Base-by-base conservation (phyloP, 129 eudicot species). In the Apium graveolens region DNA sequence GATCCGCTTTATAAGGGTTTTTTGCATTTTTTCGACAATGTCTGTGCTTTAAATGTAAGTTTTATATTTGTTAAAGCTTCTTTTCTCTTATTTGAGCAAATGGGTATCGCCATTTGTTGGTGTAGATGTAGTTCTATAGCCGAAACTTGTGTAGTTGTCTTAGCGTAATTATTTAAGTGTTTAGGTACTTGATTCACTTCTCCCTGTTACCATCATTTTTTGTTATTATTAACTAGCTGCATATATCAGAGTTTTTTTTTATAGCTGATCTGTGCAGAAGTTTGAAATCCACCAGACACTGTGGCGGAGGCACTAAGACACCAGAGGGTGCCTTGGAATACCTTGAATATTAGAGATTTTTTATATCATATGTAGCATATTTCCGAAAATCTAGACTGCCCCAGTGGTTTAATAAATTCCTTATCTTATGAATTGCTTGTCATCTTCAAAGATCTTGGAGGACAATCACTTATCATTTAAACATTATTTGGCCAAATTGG, bases 41-140 rank as follows among this genome's bases (percentile, higher is more conserved):
- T 17, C 21, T 74, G 41, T 46, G 29, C 39, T 75, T 27, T 49
- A 29, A 35, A 32, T 75, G 37, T 75, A 42, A 77, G 80, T 37
- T 42, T 45, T 44, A 6, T 60, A n/a, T 26, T 11, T 60, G 32
- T 10, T 26, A 10, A 60, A n/a, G 32, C 68, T 10, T 60, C 27
- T 37, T 18, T 75, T 80, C 63, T 72, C 14, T 29, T 18, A 74
- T 41, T 80, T 81, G 49, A 48, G 83, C 45, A 84, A 70, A 84
- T 81, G 85, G 85, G 81, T 84, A 74, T 74, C 45, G 57, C 45
- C 76, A 78, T 79, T 71, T 62, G 8, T 74, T n/a, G 72, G 76
- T 78, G 43, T 5, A 55, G 70, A 69, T 42, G 24, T 71, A 77
- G 49, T 10, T 70, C 29, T 69, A 55, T 70, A 73, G 39, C 60